A percentile compares a stretch with the other conserved stretches of the same genome.
These are phyloP conservation scores for Penicillium salamii DNA, from an alignment of 495 filamentous ascomycete species.

Conservation along the genomic window DNA sequence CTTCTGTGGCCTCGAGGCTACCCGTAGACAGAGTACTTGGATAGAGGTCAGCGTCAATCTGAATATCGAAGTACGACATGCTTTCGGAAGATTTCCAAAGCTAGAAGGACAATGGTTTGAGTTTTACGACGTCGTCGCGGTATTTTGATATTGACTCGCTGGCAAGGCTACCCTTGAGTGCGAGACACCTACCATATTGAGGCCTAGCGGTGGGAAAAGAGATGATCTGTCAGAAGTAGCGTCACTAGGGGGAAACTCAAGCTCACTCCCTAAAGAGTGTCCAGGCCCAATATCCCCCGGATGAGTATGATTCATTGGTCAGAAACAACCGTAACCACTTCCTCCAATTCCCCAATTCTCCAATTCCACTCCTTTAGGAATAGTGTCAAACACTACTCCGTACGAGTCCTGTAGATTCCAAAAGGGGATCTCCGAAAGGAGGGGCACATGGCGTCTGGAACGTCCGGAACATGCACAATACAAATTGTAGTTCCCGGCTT, in stretches of 20 bases:
- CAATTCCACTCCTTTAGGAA: background rate
- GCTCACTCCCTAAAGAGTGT: background rate
- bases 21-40: too few relatives aligned
- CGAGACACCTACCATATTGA: conserved; percentile 10
- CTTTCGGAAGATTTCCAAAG: background rate
- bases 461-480: conserved; percentile 8
- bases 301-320: background rate
- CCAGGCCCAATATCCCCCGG: background rate
- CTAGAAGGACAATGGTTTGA: background rate
- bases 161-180: background rate
- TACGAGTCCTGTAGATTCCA: background rate
- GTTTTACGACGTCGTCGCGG: background rate
- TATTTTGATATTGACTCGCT: background rate
- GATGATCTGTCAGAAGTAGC: conserved; percentile 25
- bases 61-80: background rate
- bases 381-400: background rate
- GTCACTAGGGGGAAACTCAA: conserved; percentile 1
- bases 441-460: conserved; percentile 8
- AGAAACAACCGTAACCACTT: background rate
- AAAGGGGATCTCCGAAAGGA: background rate
- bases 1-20: too few relatives aligned
- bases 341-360: background rate
- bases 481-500: conserved; percentile 10
- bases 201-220: conserved; percentile 14
- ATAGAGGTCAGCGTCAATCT: background rate